These are phyloP conservation scores for Trypanosoma cruzi DNA, from an alignment of 208 protist species.

Conservation along the genomic window DNA sequence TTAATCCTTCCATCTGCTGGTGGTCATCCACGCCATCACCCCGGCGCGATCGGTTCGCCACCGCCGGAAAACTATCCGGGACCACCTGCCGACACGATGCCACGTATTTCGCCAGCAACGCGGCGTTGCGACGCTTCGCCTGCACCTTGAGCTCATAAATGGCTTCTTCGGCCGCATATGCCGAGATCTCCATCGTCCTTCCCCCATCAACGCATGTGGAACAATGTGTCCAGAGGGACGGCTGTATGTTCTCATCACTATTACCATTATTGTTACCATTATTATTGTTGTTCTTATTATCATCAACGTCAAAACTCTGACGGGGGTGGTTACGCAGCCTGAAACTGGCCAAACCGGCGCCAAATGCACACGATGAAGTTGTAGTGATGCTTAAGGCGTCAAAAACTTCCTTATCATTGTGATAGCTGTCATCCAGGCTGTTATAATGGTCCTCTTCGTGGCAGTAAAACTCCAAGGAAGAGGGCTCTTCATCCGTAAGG, in stretches of 20 bases:
- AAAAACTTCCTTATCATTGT: constrained; percentile 53
- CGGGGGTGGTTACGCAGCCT: constrained; percentile 6
- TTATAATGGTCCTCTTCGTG: not conserved
- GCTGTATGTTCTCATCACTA: not conserved
- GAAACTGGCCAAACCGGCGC: constrained; percentile 42
- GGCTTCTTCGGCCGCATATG: not conserved
- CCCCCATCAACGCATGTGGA: not conserved
- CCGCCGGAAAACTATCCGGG: too few species aligned
- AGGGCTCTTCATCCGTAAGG: not conserved
- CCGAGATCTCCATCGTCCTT: not conserved
- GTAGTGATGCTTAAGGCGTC: constrained; percentile 55
- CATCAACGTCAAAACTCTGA: not conserved
- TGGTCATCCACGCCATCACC: too few species aligned
- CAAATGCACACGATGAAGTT: constrained; percentile 55
- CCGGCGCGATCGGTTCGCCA: too few species aligned
- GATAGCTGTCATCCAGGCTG: constrained; percentile 48
- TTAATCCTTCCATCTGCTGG: too few species aligned
- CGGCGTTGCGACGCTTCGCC: constrained; percentile 7
- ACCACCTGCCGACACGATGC: too few species aligned
- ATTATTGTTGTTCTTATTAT: not conserved
- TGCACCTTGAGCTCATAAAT: constrained; percentile 11
- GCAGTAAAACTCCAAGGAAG: not conserved
- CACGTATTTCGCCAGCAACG: not conserved
- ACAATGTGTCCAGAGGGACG: not conserved
- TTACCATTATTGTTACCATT: too few species aligned